A percentile compares a stretch with the other conserved stretches of the same genome.
Conservation (phyloP, 2,329 filamentous ascomycete species). For the Lecanosticta acicola region DNA sequence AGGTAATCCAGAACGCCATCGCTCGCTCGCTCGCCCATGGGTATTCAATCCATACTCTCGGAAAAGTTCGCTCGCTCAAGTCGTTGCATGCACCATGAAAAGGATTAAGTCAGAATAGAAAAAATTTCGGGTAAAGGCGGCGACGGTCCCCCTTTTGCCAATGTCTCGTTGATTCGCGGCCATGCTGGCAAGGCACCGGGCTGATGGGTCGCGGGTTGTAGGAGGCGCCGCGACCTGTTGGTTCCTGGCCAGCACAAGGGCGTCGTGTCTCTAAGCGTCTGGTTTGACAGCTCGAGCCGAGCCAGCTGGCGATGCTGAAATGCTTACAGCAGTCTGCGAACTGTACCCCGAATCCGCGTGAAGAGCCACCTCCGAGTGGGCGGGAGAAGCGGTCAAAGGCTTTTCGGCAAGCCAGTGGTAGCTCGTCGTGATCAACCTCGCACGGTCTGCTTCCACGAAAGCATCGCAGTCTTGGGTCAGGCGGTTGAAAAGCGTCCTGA, state of each 20-base stretch:
- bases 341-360: slow-evolving; percentile 5
- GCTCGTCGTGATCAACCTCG: slow-evolving; percentile 25
- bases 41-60: neutral
- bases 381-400: slow-evolving; percentile 12
- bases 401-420: slow-evolving; percentile 29
- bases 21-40: neutral
- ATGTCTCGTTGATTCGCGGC: too few relatives aligned
- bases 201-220: too few relatives aligned
- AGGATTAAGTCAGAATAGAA: too few relatives aligned
- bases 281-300: neutral
- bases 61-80: neutral
- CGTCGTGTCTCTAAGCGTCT: neutral
- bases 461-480: slow-evolving; percentile 26
- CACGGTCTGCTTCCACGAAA: slow-evolving; percentile 26
- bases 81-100: too few relatives aligned
- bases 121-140: too few relatives aligned
- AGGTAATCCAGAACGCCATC: neutral
- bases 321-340: slow-evolving; percentile 10
- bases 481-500: slow-evolving; percentile 26
- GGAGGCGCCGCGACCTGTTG: too few relatives aligned
- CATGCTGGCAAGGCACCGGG: too few relatives aligned
- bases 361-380: slow-evolving; percentile 10
- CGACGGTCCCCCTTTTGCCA: too few relatives aligned
- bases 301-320: neutral
- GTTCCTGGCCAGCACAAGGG: too few relatives aligned